Evolutionary conservation across 352 stramenopile genomes (phyloP), one percentile per base, ranked within the genome.

Genomic region (Phytophthora uliginosa): DNA sequence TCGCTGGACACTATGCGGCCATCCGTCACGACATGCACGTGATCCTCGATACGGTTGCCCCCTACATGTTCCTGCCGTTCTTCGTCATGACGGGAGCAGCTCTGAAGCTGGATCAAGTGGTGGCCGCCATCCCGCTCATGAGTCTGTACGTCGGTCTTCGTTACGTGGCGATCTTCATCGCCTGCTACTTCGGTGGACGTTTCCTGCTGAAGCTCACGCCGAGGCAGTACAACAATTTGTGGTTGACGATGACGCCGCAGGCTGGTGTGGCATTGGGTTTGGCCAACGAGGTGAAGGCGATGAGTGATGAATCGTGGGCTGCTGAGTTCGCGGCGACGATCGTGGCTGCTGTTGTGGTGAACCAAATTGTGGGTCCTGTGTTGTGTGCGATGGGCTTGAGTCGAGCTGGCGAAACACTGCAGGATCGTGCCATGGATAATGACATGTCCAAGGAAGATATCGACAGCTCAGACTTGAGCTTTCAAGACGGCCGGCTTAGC

Each of bases 1-100:
- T 92, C 31, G 85, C 85, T 2, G 85, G 85, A 13, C 85, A 92
- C 62, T 73, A 88, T 58, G 59, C 77, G 4, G 61, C 58, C 0
- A 92, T 92, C 47, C 83, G 85, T 33, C 83, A 92, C 66, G 85
- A 92, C 67, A 92, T 92, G 85, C 85, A 92, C 69, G 81, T 90
- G 24, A 92, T 92, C 47, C 68, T 92, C 3, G 85, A 92, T 28
- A 84, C 76, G 1, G 78, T 73, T 3, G 85, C 85, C 52, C 85
- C 85, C n/a, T 92, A 88, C 71, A 84, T 92, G 64, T 90, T 92
- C 42, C 56, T 92, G 38, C 84, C 84, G 22, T 92, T 92, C 73
- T 92, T 92, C 76, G 82, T 90, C 31, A 92, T 92, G 83, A 92
- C 85, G 0, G 85, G 85, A 3, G 85, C 85, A 1, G 83, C 79